phyloP scores from a whole-genome alignment of 768 basidiomycete species.

The Termitomyces sp. region DNA sequence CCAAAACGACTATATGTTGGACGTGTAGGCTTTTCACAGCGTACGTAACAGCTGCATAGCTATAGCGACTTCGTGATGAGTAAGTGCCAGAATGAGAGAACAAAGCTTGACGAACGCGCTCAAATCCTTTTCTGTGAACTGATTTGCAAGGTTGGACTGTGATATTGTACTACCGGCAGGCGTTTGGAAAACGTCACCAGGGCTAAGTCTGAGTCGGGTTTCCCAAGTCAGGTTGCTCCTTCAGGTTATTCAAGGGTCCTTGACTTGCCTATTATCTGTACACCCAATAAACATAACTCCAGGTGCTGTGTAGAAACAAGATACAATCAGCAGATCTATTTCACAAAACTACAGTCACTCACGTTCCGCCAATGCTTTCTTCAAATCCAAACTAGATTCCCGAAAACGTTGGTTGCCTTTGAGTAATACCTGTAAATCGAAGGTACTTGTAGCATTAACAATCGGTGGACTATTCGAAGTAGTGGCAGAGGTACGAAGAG shows the following conservation, averaged over 20 bases:
- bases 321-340: neutral
- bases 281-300: slow-evolving; percentile 39
- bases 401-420: slow-evolving; percentile 15
- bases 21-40: slow-evolving; percentile 33
- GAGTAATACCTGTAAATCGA: slow-evolving; percentile 9
- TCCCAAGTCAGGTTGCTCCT: slow-evolving; percentile 3
- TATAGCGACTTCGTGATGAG: slow-evolving; percentile 11
- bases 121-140: slow-evolving; percentile 31
- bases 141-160: slow-evolving; percentile 36
- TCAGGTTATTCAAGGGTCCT: neutral
- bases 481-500: neutral
- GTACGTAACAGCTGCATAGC: slow-evolving; percentile 34
- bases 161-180: slow-evolving; percentile 31
- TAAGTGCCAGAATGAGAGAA: neutral
- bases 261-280: slow-evolving; percentile 30
- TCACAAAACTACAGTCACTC: neutral
- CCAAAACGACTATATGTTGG: slow-evolving; percentile 37
- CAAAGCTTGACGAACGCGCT: slow-evolving; percentile 29
- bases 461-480: neutral
- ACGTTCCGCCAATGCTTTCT: slow-evolving; percentile 7
- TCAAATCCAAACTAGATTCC: slow-evolving; percentile 5
- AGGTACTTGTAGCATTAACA: neutral
- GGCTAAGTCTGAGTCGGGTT: slow-evolving; percentile 5
- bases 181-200: slow-evolving; percentile 30
- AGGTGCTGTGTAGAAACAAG: slow-evolving; percentile 22